Base-by-base conservation (phyloP, 768 basidiomycete genomes). In the Pisolithus tinctorius region DNA sequence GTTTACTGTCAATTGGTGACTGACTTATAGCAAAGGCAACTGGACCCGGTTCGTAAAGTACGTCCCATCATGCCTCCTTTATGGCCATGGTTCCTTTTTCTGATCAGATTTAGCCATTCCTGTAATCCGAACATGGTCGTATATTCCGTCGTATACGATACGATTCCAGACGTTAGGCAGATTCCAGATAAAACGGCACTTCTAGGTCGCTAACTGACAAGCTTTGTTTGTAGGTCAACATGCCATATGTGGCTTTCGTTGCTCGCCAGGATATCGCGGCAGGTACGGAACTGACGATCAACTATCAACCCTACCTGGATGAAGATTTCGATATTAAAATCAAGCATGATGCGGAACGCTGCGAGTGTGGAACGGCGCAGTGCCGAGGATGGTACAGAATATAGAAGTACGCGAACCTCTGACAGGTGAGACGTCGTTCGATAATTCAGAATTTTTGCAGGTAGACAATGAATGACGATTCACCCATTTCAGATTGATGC, bases 31-130 rank as follows among this genome's bases (percentile, higher is more conserved):
- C 45, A 25, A 54, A 86, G 85, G 86, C 6, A 88, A 87, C 57
- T 88, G 86, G 86, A 83, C 84, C 7, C 75, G 84, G 4, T 88
- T 87, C 54, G 70, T 87, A 30, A 88, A 87, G 85, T 84, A 56
- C 52, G 81, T 63, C 10, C 31, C 38, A 37, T 13, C 31, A 38
- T 26, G 14, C 34, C 34, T n/a, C 20, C 27, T 17, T 25, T 8
- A 34, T 34, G 30, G 29, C 13, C 4, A 10, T 31, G 50, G 10
- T 42, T 42, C 42, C 14, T 23, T 54, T 36, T 59, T 56, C 43
- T 57, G 5, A 16, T 20, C n/a, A 13, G 10, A 25, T 51, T n/a
- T 57, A 87, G 85, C 57, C 86, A 88, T 59, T 86, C 83, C 0
- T 87, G 85, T 55, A 61, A 69, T 13, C 84, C 85, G 5, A 85